Base-by-base conservation (phyloP, 306 rosid species). In the Senna siamea region DNA sequence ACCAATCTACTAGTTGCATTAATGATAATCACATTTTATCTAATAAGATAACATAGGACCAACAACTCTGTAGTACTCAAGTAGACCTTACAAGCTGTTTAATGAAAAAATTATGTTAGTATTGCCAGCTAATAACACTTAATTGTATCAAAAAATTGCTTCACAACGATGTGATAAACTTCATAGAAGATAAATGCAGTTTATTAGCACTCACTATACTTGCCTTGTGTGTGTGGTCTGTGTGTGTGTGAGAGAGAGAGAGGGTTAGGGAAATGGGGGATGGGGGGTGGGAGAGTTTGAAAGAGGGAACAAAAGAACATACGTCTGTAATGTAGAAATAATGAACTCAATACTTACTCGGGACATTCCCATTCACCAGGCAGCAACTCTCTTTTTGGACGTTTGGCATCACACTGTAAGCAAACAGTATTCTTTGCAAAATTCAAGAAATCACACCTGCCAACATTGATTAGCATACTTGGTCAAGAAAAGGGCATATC, bases 331-430 rank as follows among this genome's bases (percentile, higher is more conserved):
- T 5, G 22, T 35, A 72, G 41, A 61, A 52, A 38, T 58, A 58
- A 55, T 50, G 63, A 77, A 73, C 54, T 66, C 57, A 67, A 79
- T 56, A 87, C 97, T 88, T 91, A 94, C 98, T 89, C 89, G 0
- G 97, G 90, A 76, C 98, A 94, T 81, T 94, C 98, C 98, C 98
- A 94, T 83, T 94, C 98, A 78, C 97, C 98, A 23, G 98, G 98
- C 56, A 94, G 93, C 79, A 94, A 81, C 79, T 94, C 95, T 75
- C 98, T 90, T 85, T 94, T 91, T 28, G 98, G 98, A 77, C 96
- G 98, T 84, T 94, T 89, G 70, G 98, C 96, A 81, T 94, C 98
- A 81, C 98, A 94, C 75, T 94, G 98, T 73, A 94, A 83, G 89
- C 98, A 94, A 68, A 76, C 78, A 17, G 79, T 80, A 73, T 94